These are phyloP conservation scores for Colletotrichum gloeosporioides DNA, from an alignment of 2,329 filamentous ascomycete species.

Conservation along the genomic window DNA sequence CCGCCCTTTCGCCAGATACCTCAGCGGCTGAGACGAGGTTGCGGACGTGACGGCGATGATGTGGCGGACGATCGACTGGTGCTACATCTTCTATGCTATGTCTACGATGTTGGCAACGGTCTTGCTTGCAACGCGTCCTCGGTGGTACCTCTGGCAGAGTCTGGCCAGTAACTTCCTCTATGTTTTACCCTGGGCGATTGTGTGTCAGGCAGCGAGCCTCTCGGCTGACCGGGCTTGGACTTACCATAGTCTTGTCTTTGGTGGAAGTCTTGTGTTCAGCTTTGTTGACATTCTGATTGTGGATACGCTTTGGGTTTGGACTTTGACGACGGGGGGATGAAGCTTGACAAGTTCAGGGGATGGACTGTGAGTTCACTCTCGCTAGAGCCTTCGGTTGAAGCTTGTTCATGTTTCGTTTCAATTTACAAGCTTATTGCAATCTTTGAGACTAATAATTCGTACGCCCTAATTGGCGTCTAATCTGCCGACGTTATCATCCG, in stretches of 20 bases:
- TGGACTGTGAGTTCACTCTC: not conserved
- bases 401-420: not conserved
- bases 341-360: conserved; percentile 39
- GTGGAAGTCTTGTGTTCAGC: conserved; percentile 71
- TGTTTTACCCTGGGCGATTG: conserved; percentile 75
- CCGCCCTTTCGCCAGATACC: conserved; percentile 64
- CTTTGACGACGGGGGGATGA: conserved; percentile 47
- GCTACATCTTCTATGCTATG: conserved; percentile 72
- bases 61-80: conserved; percentile 69
- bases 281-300: conserved; percentile 63
- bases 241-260: conserved; percentile 71
- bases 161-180: conserved; percentile 71
- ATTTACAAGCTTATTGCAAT: not conserved
- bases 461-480: accelerated
- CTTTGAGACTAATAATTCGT: accelerated
- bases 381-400: not conserved
- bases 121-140: conserved; percentile 66
- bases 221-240: conserved; percentile 65
- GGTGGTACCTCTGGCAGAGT: conserved; percentile 73
- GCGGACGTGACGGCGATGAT: conserved; percentile 68
- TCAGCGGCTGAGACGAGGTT: conserved; percentile 62
- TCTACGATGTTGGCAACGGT: conserved; percentile 70
- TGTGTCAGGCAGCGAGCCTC: conserved; percentile 54
- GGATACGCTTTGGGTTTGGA: conserved; percentile 57
- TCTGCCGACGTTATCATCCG: accelerated